phyloP scores from a whole-genome alignment of 2,329 filamentous ascomycete genomes.

The Aspergillus fijiensis region DNA sequence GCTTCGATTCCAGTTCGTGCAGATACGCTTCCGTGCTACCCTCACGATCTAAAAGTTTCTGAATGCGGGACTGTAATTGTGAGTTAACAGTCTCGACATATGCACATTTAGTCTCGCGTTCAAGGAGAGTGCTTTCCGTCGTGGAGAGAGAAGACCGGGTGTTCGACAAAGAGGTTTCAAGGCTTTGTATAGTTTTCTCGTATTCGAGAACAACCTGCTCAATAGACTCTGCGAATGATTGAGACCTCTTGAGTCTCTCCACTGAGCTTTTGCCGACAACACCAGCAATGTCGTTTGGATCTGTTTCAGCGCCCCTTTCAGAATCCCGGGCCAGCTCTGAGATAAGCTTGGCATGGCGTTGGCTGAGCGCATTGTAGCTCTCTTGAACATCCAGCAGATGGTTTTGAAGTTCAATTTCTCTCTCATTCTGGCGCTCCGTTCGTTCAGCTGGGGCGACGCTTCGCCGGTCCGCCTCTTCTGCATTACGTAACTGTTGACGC shows the following conservation, averaged over 20 bases:
- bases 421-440: conserved; percentile 74
- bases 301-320: conserved; percentile 52
- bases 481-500: conserved; percentile 85
- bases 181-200: conserved; percentile 93
- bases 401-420: conserved; percentile 88
- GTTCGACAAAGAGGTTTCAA: conserved; percentile 87
- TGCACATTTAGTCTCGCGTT: conserved; percentile 90
- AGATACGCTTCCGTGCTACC: conserved; percentile 89
- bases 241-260: conserved; percentile 88
- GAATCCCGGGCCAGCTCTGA: conserved; percentile 86
- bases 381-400: conserved; percentile 90
- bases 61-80: conserved; percentile 84
- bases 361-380: conserved; percentile 86
- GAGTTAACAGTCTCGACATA: conserved; percentile 90
- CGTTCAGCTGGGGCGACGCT: conserved; percentile 64
- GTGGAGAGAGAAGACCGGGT: conserved; percentile 79
- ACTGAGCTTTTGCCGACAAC: conserved; percentile 73
- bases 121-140: conserved; percentile 82
- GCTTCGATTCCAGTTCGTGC: conserved; percentile 83
- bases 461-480: conserved; percentile 65
- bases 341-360: conserved; percentile 93
- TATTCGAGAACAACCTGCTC: conserved; percentile 97
- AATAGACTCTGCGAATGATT: conserved; percentile 92
- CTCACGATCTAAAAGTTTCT: conserved; percentile 90
- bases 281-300: conserved; percentile 49